Conservation (phyloP, 345 rosid genomes). For the Raphanus sativus region DNA sequence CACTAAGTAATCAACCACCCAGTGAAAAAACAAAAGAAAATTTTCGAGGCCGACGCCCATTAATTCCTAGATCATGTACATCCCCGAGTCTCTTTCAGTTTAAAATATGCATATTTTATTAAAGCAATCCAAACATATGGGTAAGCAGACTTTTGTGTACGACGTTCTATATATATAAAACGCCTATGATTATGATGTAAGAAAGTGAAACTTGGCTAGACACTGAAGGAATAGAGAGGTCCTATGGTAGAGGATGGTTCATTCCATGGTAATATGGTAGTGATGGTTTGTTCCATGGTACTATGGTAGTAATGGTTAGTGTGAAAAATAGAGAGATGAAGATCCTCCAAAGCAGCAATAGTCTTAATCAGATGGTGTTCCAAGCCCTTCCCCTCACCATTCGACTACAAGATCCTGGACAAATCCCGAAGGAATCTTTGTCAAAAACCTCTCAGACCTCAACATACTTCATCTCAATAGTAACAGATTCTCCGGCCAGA, state of each 20-base stretch:
- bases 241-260: not conserved
- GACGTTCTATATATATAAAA: too few relatives aligned
- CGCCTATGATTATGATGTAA: not conserved
- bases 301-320: not conserved
- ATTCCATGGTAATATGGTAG: not conserved
- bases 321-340: not conserved
- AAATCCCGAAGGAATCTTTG: not conserved
- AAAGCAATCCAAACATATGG: not conserved
- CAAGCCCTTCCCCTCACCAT: too few relatives aligned
- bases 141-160: not conserved
- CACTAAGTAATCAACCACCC: not conserved
- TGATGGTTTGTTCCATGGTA: not conserved
- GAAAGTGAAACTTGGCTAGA: not conserved
- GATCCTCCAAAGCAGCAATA: not conserved
- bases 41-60: too few relatives aligned
- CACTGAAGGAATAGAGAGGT: not conserved
- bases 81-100: too few relatives aligned
- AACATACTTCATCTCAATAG: not conserved
- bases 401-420: not conserved
- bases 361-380: not conserved
- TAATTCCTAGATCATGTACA: too few relatives aligned
- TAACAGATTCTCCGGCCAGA: not conserved
- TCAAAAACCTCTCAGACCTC: not conserved
- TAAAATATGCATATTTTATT: not conserved
- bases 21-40: not conserved